These are phyloP conservation scores for Pelargonium fulgidum DNA, from an alignment of 441 rosid species.

Conservation along the genomic window DNA sequence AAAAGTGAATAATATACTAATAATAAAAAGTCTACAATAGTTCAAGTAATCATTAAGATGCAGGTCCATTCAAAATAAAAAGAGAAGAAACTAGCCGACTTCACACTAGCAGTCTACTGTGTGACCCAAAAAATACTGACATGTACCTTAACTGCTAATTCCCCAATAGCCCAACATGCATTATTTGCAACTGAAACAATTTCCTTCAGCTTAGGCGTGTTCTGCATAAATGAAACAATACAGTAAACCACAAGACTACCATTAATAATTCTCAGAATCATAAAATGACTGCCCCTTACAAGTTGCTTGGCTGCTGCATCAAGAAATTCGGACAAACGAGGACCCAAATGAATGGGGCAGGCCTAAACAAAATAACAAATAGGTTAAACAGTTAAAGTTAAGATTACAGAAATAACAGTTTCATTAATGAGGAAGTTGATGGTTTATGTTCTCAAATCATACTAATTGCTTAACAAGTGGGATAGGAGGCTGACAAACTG, in stretches of 20 bases:
- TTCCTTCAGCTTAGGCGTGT: slow-evolving; percentile 58
- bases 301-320: slow-evolving; percentile 84
- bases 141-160: slow-evolving; percentile 81
- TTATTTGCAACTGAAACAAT: slow-evolving; percentile 87
- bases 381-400: neutral
- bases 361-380: slow-evolving; percentile 39
- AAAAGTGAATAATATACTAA: neutral
- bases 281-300: slow-evolving; percentile 41
- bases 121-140: slow-evolving; percentile 4
- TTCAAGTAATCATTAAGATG: neutral
- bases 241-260: slow-evolving; percentile 7
- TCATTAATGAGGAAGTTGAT: neutral
- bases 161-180: slow-evolving; percentile 99
- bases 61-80: no score
- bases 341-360: slow-evolving; percentile 70
- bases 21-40: neutral
- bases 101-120: neutral
- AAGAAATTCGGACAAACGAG: slow-evolving; percentile 65
- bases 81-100: neutral
- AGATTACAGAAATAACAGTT: slow-evolving; percentile 13
- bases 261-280: slow-evolving; percentile 17
- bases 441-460: slow-evolving; percentile 8
- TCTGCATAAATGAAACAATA: slow-evolving; percentile 37
- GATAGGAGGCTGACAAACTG: neutral
- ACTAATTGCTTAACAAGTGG: neutral